Conservation (phyloP, 2,329 filamentous ascomycete species). For the Blastomyces silverae region DNA sequence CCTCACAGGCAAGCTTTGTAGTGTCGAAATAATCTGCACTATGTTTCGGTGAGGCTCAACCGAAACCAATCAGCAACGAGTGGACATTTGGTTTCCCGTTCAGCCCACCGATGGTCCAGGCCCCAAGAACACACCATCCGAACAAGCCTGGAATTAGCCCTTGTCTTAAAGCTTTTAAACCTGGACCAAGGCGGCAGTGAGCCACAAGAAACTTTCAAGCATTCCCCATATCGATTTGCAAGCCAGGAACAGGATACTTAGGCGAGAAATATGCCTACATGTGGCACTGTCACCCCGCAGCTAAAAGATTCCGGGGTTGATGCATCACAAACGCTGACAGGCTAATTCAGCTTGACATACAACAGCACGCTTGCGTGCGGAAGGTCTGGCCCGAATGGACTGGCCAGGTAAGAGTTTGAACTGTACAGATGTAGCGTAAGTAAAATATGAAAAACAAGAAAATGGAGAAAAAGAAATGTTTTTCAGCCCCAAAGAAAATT, state of each 20-base stretch:
- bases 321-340: constrained; percentile 4
- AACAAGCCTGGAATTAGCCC: background rate
- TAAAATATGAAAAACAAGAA: background rate
- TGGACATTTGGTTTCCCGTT: background rate
- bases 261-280: constrained; percentile 7
- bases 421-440: no score
- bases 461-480: background rate
- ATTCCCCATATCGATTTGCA: constrained; percentile 5
- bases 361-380: background rate
- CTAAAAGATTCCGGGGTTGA: constrained; percentile 6
- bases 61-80: background rate
- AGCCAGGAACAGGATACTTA: constrained; percentile 17
- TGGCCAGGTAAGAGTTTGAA: background rate
- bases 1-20: background rate
- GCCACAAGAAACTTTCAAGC: constrained; percentile 8
- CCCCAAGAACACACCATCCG: background rate
- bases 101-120: background rate
- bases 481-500: background rate
- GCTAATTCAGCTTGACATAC: background rate
- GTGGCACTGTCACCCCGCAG: background rate
- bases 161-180: background rate
- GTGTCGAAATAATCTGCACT: background rate
- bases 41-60: constrained; percentile 9
- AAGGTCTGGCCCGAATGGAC: background rate
- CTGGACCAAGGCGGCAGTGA: background rate